phyloP scores from a whole-genome alignment of 176 grass and related monocot genomes.

The Oryza glaberrima region DNA sequence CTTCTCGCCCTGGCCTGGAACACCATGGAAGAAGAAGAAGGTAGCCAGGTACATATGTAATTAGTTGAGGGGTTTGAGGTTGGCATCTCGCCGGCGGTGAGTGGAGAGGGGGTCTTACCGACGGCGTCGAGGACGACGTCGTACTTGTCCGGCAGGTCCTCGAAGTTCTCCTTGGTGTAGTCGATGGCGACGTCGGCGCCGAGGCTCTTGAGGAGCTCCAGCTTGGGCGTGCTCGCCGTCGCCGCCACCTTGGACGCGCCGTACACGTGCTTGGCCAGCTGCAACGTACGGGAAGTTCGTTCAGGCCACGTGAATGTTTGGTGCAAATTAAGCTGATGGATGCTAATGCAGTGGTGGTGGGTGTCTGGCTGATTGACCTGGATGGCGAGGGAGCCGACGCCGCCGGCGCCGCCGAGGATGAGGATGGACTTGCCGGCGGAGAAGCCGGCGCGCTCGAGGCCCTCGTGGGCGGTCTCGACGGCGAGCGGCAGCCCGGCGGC shows the following conservation, averaged over 20 bases:
- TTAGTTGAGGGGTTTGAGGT: too few relatives aligned
- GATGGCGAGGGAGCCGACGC: conserved; percentile 84
- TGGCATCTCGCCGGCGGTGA: neutral
- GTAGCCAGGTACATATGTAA: too few relatives aligned
- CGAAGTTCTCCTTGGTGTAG: conserved; percentile 84
- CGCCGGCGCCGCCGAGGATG: conserved; percentile 81
- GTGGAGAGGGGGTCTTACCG: conserved; percentile 42
- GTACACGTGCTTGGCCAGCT: conserved; percentile 82
- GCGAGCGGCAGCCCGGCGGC: conserved; percentile 72
- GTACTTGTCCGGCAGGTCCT: conserved; percentile 78
- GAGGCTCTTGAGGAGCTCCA: conserved; percentile 78
- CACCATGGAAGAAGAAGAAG: neutral
- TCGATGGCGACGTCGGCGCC: conserved; percentile 83
- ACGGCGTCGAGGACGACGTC: conserved; percentile 84
- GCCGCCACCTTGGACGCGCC: conserved; percentile 74
- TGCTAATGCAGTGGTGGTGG: neutral
- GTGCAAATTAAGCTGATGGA: too few relatives aligned
- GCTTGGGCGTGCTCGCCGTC: conserved; percentile 71
- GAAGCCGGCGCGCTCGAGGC: conserved; percentile 63
- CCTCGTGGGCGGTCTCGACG: conserved; percentile 73
- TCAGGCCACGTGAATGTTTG: too few relatives aligned
- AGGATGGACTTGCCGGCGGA: conserved; percentile 76
- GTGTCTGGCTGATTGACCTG: conserved; percentile 44
- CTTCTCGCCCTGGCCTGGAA: conserved; percentile 87
- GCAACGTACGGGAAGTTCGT: neutral